These are phyloP conservation scores for Linnemannia hyalina DNA, from an alignment of 192 early-diverging fungal genomes.

Conservation along the genomic window DNA sequence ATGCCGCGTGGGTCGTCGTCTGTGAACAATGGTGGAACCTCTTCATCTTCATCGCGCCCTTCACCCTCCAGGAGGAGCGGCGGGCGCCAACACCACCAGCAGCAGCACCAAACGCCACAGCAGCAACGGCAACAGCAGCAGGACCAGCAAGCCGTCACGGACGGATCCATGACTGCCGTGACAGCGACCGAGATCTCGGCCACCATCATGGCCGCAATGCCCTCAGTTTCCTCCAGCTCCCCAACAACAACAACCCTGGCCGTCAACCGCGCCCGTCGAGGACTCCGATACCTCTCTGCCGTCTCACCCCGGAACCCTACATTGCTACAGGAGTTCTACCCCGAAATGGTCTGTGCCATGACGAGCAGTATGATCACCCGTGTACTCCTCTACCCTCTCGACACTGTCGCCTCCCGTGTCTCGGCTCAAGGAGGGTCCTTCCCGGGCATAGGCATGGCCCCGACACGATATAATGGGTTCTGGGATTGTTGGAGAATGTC, in stretches of 20 bases:
- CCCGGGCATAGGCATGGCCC: constrained; percentile 39
- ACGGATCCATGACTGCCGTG: constrained; percentile 27
- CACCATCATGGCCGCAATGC: constrained; percentile 56
- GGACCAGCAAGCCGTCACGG: not conserved
- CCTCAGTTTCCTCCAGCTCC: constrained; percentile 29
- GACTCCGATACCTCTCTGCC: constrained; percentile 37
- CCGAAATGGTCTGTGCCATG: constrained; percentile 64
- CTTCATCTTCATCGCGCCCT: not conserved
- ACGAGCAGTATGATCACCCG: constrained; percentile 61
- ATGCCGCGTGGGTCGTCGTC: constrained; percentile 5
- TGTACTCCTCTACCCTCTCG: constrained; percentile 60
- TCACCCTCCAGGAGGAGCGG: not conserved
- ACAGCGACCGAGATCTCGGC: constrained; percentile 49
- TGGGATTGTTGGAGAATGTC: constrained; percentile 57
- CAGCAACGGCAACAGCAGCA: constrained; percentile 15
- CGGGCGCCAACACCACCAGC: not conserved
- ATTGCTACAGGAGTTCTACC: constrained; percentile 61
- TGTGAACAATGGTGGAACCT: not conserved
- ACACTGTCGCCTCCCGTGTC: constrained; percentile 61
- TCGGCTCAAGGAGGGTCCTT: constrained; percentile 60
- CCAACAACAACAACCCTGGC: constrained; percentile 20
- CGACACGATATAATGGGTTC: constrained; percentile 54
- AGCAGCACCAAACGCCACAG: constrained; percentile 7
- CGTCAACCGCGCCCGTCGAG: constrained; percentile 37
- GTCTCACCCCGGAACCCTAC: constrained; percentile 40